Base-by-base conservation (phyloP, 805 yeast genomes). In the Kregervanrija fluxuum region DNA sequence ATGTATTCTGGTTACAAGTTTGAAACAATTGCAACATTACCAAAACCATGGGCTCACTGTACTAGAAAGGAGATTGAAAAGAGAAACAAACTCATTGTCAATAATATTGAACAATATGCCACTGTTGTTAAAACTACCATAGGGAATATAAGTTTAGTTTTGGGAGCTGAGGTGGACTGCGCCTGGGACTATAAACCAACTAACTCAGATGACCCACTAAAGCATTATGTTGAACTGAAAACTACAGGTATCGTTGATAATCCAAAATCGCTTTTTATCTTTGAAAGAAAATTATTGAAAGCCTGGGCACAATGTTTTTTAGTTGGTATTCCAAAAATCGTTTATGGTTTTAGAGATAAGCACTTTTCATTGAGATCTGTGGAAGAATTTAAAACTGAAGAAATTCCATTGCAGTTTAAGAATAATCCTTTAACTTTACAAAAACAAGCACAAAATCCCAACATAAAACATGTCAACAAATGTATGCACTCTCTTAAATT, bases 261-360 rank as follows among this genome's bases (percentile, higher is more conserved):
- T 14, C 77, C 79, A 5, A 69, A 73, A 12, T 82, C 82, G 34
- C 79, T 83, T 12, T 70, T 70, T 34, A 71, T 60, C 14, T 88
- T 91, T 58, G 96, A 91, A 58, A 73, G 71, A 44, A 89, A 88
- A 63, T 66, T 93, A 38, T 77, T 83, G 59, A 75, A 70, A 48
- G 74, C 95, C 0, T 93, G 99, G 99, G 87, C 95, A 2, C 98
- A 89, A 66, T 84, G 95, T 50, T 93, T 89, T 61, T 68, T 93
- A 16, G 70, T 87, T 38, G 99, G 99, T 4, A 75, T 93, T 15
- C 80, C 84, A n/a, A 75, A 76, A 47, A 73, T 91, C 4, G 74
- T 85, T 4, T 86, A 86, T 58, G 99, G 97, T 0, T 93, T 85
- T 63, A 74, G 96, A 53, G 95, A 88, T 59, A 84, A 84, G 13